Conservation (phyloP, 1,284 basidiomycete species). For the Melampsora americana region DNA sequence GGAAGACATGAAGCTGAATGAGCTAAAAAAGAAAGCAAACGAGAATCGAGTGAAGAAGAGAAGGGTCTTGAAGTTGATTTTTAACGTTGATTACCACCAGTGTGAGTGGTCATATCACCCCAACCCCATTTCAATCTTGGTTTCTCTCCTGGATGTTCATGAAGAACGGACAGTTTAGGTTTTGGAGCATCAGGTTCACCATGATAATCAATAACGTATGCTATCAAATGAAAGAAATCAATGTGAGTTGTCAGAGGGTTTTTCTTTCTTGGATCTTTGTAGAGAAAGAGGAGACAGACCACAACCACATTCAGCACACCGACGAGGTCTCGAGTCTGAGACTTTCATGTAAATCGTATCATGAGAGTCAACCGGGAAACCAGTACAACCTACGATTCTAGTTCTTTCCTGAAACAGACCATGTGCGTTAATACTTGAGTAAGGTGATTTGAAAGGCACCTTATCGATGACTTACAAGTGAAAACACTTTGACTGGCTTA, state of each 20-base stretch:
- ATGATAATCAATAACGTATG: constrained; percentile 52
- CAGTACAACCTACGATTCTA: constrained; percentile 85
- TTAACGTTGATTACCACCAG: constrained; percentile 41
- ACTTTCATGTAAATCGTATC: constrained; percentile 75
- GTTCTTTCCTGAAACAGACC: constrained; percentile 63
- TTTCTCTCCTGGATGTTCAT: constrained; percentile 41
- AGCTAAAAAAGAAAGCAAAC: background rate
- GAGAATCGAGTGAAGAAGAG: background rate
- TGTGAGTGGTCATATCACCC: constrained; percentile 39
- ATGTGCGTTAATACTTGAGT: no score
- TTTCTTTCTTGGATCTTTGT: background rate
- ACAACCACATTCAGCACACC: constrained; percentile 87
- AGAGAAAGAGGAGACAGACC: constrained; percentile 59
- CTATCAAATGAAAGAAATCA: constrained; percentile 38
- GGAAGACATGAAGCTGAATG: no score
- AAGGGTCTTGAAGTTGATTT: background rate
- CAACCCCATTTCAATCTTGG: constrained; percentile 42
- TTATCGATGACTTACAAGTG: constrained; percentile 64
- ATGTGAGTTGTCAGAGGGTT: background rate
- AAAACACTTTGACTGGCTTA: constrained; percentile 82
- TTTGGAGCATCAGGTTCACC: constrained; percentile 47
- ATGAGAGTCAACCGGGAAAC: constrained; percentile 84
- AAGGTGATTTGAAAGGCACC: background rate
- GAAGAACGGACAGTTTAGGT: constrained; percentile 21
- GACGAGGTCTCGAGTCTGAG: constrained; percentile 63